These are phyloP conservation scores for Neurospora sp. DNA, from an alignment of 495 filamentous ascomycete genomes.

Conservation along the genomic window DNA sequence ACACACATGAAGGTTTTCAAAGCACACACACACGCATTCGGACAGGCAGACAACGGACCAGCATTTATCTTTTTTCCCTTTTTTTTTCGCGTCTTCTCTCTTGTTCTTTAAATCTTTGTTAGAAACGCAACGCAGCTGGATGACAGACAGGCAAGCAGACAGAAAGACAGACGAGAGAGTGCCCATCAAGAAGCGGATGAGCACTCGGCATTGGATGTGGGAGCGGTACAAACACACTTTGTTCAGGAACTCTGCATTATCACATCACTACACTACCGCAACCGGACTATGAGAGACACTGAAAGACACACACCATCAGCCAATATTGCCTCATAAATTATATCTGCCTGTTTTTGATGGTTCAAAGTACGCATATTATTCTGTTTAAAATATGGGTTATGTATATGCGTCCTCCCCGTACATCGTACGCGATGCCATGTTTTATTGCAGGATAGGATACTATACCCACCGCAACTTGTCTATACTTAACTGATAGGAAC, in stretches of 20 bases:
- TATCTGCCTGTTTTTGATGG: background rate
- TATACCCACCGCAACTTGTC: too few relatives aligned
- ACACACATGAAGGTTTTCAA: conserved; percentile 6
- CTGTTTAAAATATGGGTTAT: background rate
- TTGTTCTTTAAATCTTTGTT: background rate
- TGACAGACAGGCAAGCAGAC: too few relatives aligned
- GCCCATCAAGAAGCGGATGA: background rate
- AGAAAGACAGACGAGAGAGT: background rate
- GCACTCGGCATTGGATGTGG: background rate
- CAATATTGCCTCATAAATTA: background rate
- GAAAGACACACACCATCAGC: background rate
- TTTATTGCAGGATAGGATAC: background rate
- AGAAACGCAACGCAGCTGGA: background rate
- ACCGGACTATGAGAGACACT: background rate
- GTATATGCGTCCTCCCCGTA: background rate
- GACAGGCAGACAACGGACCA: conserved; percentile 1
- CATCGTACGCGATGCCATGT: background rate
- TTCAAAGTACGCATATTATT: background rate
- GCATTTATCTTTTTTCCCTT: background rate
- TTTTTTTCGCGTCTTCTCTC: background rate
- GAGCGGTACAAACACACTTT: background rate
- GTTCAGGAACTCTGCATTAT: background rate
- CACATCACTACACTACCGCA: background rate
- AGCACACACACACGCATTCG: conserved; percentile 2
- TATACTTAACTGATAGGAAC: too few relatives aligned